Percentiles rank a stretch among this genome's conserved stretches.
These are phyloP conservation scores for Hypoxylon lenormandii DNA, from an alignment of 495 filamentous ascomycete species.

Conservation along the genomic window DNA sequence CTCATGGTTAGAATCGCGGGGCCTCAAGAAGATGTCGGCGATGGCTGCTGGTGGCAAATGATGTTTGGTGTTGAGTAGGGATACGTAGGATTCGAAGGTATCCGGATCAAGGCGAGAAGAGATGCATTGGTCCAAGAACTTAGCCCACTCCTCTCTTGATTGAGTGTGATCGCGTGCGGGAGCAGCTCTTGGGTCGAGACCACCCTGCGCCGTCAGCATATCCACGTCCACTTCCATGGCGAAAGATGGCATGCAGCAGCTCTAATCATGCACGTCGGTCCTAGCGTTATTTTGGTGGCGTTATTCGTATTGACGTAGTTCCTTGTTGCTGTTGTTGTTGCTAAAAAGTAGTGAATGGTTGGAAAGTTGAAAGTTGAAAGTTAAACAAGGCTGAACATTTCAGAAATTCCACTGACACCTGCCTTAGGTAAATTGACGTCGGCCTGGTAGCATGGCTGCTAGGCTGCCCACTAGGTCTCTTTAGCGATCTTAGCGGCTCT, in stretches of 20 bases:
- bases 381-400: too few species aligned
- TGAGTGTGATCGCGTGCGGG: conserved; percentile 11
- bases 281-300: neutral
- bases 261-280: neutral
- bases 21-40: conserved; percentile 70
- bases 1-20: conserved; percentile 60
- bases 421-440: conserved; percentile 28
- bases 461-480: conserved; percentile 9
- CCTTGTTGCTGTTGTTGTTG: neutral
- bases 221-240: conserved; percentile 46
- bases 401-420: neutral
- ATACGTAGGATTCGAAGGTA: conserved; percentile 58
- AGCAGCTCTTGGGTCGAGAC: neutral
- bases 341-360: neutral
- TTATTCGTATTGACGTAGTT: neutral
- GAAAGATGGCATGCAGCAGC: neutral
- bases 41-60: conserved; percentile 62
- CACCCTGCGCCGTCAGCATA: conserved; percentile 5
- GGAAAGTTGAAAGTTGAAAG: neutral
- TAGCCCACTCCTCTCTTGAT: conserved; percentile 56
- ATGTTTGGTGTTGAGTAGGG: conserved; percentile 56
- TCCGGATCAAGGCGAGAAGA: conserved; percentile 60
- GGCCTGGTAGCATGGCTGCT: neutral
- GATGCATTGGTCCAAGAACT: conserved; percentile 62
- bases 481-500: conserved; percentile 28